Percentiles rank a stretch among this genome's conserved stretches.
Evolutionary conservation across 2,329 filamentous ascomycete species (phyloP).

Genomic region (Fusarium anthophilum): DNA sequence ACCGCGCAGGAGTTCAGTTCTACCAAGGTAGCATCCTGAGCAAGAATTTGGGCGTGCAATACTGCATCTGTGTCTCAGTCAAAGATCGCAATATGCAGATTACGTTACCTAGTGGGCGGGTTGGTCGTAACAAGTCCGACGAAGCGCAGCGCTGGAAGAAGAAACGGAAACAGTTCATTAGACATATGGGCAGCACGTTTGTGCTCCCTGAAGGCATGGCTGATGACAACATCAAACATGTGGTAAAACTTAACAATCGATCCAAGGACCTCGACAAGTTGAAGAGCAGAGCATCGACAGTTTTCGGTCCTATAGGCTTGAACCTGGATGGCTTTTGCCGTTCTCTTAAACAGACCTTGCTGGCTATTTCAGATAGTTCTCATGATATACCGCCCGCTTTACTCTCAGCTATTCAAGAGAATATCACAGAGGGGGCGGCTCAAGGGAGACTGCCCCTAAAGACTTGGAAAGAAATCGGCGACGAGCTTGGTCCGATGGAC

Average conservation of each 20-base stretch:
- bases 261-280: background rate
- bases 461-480: constrained; percentile 47
- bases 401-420: constrained; percentile 40
- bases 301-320: constrained; percentile 33
- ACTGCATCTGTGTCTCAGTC: constrained; percentile 48
- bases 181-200: constrained; percentile 45
- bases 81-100: constrained; percentile 39
- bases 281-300: background rate
- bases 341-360: constrained; percentile 32
- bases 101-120: constrained; percentile 40
- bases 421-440: constrained; percentile 39
- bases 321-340: constrained; percentile 39
- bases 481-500: background rate
- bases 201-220: constrained; percentile 51
- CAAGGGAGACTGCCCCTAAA: constrained; percentile 43
- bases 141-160: constrained; percentile 43
- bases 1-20: constrained; percentile 51
- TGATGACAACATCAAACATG: constrained; percentile 37
- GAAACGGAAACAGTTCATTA: constrained; percentile 43
- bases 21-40: constrained; percentile 58
- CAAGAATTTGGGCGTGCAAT: constrained; percentile 55
- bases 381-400: constrained; percentile 43
- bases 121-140: constrained; percentile 40
- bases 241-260: constrained; percentile 25
- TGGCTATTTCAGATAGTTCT: constrained; percentile 9